Evolutionary conservation across 306 rosid species (phyloP).

Genomic region (Benincasa hispida): DNA sequence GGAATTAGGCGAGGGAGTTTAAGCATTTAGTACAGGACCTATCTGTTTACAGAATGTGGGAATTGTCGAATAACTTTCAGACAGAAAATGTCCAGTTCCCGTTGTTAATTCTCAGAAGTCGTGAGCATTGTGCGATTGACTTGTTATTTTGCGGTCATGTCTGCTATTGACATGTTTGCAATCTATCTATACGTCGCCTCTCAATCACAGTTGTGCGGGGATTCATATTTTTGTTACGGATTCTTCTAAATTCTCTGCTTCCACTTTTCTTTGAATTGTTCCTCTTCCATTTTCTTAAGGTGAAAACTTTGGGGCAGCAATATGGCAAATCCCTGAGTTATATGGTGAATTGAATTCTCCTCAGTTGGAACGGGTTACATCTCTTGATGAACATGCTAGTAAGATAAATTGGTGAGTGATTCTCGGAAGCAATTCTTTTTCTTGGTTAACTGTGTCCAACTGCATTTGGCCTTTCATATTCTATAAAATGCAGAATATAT

Average conservation of each 20-base stretch:
- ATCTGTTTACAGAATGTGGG: not conserved
- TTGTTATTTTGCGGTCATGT: not conserved
- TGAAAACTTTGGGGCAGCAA: constrained; percentile 74
- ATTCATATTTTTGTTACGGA: not conserved
- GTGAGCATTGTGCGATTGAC: not conserved
- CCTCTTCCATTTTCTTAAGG: constrained; percentile 40
- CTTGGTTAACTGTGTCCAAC: not conserved
- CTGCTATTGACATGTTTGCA: not conserved
- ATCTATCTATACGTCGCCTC: not conserved
- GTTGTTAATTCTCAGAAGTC: not conserved
- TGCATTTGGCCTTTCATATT: not conserved
- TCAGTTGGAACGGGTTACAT: constrained; percentile 67
- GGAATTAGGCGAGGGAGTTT: not conserved
- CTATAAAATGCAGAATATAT: not conserved
- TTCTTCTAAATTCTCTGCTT: not conserved
- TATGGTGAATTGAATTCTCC: constrained; percentile 93
- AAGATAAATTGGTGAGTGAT: constrained; percentile 82
- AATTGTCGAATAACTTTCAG: not conserved
- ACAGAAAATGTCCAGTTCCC: not conserved
- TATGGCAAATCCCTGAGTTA: constrained; percentile 98
- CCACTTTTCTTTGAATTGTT: constrained; percentile 1
- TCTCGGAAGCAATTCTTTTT: not conserved
- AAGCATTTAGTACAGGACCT: not conserved
- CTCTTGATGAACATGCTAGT: constrained; percentile 53
- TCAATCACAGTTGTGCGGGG: not conserved